A percentile compares a stretch with the other conserved stretches of the same genome.
Evolutionary conservation across 495 filamentous ascomycete genomes (phyloP).

Genomic region (Sordaria brevicollis): DNA sequence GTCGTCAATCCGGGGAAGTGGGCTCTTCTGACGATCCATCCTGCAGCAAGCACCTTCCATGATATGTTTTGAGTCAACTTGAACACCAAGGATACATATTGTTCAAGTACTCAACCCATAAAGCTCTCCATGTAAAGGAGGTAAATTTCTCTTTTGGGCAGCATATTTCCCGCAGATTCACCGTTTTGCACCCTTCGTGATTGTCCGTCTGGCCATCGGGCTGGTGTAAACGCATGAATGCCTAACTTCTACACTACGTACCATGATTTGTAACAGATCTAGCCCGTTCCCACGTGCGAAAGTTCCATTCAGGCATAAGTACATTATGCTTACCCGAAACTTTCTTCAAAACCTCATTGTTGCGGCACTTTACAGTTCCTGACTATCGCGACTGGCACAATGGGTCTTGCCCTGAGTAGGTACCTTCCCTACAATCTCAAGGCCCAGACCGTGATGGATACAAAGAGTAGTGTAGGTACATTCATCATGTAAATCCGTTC

Average conservation of each 20-base stretch:
- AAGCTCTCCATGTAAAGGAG: no score
- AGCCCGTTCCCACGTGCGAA: neutral
- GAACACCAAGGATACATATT: no score
- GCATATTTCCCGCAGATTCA: neutral
- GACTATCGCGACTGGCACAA: no score
- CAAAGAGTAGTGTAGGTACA: neutral
- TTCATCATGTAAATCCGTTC: neutral
- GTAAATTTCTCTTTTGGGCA: neutral
- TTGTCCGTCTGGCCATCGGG: no score
- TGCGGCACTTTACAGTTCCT: neutral
- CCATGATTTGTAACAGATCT: neutral
- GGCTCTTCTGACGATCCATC: neutral
- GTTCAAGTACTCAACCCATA: no score
- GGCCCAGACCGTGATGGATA: neutral
- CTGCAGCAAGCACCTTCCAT: neutral
- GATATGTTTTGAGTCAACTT: neutral
- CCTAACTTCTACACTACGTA: neutral
- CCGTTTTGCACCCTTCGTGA: neutral
- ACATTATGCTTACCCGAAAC: neutral
- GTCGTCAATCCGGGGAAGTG: neutral
- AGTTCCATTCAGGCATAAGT: neutral
- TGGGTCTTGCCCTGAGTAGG: no score
- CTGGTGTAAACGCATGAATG: neutral
- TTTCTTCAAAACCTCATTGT: neutral
- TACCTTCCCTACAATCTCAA: no score